Evolutionary conservation across 192 early-diverging fungal species (phyloP).

Genomic region (Coemansia sp.): DNA sequence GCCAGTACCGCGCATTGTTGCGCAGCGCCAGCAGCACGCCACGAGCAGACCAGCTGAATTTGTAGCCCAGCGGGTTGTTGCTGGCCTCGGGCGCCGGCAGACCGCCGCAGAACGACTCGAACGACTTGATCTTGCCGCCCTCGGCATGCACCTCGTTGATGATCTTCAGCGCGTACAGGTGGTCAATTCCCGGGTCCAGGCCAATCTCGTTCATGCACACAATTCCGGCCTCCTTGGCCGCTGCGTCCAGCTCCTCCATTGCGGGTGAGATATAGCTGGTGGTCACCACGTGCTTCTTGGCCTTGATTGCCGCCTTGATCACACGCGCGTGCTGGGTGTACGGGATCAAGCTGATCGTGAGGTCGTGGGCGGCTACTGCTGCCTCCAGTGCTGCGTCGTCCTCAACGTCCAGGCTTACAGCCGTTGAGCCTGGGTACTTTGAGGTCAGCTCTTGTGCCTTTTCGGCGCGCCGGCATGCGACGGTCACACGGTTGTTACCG

Average conservation of each 20-base stretch:
- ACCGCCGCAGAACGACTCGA: conserved; percentile 97
- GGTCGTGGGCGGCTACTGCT: conserved; percentile 79
- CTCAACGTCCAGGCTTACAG: conserved; percentile 77
- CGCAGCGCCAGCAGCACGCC: conserved; percentile 96
- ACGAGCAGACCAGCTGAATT: conserved; percentile 97
- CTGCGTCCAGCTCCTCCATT: conserved; percentile 86
- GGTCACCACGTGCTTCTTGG: conserved; percentile 93
- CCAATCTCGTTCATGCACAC: conserved; percentile 98
- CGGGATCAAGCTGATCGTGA: conserved; percentile 88
- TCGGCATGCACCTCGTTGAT: conserved; percentile 84
- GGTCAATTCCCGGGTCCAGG: conserved; percentile 97
- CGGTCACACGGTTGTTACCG: conserved; percentile 85
- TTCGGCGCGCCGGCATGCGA: conserved; percentile 79
- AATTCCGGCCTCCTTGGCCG: conserved; percentile 81
- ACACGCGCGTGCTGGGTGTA: conserved; percentile 90
- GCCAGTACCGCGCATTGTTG: conserved; percentile 89
- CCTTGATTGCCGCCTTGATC: conserved; percentile 85
- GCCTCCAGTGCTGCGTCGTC: conserved; percentile 71
- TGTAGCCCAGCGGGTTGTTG: conserved; percentile 99
- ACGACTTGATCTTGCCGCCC: conserved; percentile 84
- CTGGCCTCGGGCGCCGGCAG: conserved; percentile 95
- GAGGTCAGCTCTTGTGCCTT: conserved; percentile 70
- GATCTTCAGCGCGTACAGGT: conserved; percentile 86
- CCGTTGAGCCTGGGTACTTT: conserved; percentile 60
- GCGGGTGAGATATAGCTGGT: conserved; percentile 95